These are phyloP conservation scores for Tetracentron sinense DNA, from an alignment of 164 flowering plant species.

Conservation along the genomic window DNA sequence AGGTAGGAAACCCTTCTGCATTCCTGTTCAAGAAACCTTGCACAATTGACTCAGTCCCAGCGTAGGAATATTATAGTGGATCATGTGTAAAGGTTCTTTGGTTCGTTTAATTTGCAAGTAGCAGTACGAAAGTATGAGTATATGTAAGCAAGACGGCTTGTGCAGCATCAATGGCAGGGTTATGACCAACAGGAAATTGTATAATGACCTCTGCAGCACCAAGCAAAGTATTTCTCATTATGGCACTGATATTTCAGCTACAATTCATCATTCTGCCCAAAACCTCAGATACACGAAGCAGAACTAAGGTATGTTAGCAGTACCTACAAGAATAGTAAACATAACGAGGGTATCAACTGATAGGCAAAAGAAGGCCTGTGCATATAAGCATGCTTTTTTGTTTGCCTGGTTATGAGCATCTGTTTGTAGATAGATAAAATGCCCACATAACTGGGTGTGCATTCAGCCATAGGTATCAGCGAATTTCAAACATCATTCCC, in stretches of 20 bases:
- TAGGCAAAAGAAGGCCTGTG: too few relatives aligned
- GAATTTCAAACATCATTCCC: slow-evolving; percentile 57
- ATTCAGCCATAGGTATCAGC: slow-evolving; percentile 64
- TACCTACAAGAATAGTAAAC: slow-evolving; percentile 49
- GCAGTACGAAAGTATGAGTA: slow-evolving; percentile 73
- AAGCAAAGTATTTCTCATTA: slow-evolving; percentile 47
- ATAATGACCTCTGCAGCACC: slow-evolving; percentile 45
- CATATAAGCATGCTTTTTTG: too few relatives aligned
- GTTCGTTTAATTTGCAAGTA: slow-evolving; percentile 41
- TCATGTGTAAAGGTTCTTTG: slow-evolving; percentile 25
- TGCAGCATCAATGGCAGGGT: slow-evolving; percentile 82
- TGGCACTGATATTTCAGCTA: slow-evolving; percentile 48
- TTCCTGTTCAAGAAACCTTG: slow-evolving; percentile 64
- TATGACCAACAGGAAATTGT: slow-evolving; percentile 51
- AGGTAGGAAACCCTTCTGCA: slow-evolving; percentile 68
- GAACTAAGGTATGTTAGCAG: slow-evolving; percentile 51
- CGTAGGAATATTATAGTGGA: slow-evolving; percentile 20
- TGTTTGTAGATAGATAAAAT: too few relatives aligned
- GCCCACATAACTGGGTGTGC: slow-evolving; percentile 48
- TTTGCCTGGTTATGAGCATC: too few relatives aligned
- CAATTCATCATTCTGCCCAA: slow-evolving; percentile 84
- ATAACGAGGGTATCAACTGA: background rate
- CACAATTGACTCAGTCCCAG: slow-evolving; percentile 41
- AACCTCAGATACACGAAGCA: slow-evolving; percentile 68
- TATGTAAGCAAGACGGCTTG: slow-evolving; percentile 64